A percentile compares a stretch with the other conserved stretches of the same genome.
phyloP scores from a whole-genome alignment of 2,329 filamentous ascomycete genomes.

The Xylaria sp. region DNA sequence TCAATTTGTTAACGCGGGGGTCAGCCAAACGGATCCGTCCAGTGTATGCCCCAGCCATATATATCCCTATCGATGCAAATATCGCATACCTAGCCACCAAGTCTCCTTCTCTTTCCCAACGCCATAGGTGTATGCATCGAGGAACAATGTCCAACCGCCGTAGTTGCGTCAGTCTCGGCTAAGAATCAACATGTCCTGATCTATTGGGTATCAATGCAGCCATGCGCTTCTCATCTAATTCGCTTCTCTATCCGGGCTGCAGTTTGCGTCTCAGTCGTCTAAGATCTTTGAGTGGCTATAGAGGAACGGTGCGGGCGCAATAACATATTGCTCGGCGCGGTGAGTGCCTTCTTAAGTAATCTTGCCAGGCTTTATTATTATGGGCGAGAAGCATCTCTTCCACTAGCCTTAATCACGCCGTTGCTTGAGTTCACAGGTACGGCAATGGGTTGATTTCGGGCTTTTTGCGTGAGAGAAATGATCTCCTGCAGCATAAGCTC shows the following conservation, averaged over 20 bases:
- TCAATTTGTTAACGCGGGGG: neutral
- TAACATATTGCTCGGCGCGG: neutral
- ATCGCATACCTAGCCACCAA: neutral
- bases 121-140: conserved; percentile 1
- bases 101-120: conserved; percentile 6
- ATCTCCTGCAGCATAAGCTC: conserved; percentile 80
- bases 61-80: conserved; percentile 5
- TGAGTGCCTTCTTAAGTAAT: neutral
- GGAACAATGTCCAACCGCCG: conserved; percentile 4
- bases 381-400: conserved; percentile 42
- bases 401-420: conserved; percentile 49
- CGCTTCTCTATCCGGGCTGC: conserved; percentile 11
- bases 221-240: conserved; percentile 22
- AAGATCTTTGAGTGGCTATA: neutral
- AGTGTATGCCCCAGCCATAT: neutral
- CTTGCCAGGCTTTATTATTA: conserved; percentile 6
- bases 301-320: neutral
- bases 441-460: conserved; percentile 53
- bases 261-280: neutral
- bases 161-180: conserved; percentile 12
- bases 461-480: conserved; percentile 62
- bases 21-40: neutral
- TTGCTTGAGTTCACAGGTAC: conserved; percentile 42
- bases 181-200: conserved; percentile 34
- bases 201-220: conserved; percentile 44